A percentile compares a stretch with the other conserved stretches of the same genome.
Evolutionary conservation across 192 early-diverging fungal species (phyloP).

Genomic region (Geranomyces michiganensis): DNA sequence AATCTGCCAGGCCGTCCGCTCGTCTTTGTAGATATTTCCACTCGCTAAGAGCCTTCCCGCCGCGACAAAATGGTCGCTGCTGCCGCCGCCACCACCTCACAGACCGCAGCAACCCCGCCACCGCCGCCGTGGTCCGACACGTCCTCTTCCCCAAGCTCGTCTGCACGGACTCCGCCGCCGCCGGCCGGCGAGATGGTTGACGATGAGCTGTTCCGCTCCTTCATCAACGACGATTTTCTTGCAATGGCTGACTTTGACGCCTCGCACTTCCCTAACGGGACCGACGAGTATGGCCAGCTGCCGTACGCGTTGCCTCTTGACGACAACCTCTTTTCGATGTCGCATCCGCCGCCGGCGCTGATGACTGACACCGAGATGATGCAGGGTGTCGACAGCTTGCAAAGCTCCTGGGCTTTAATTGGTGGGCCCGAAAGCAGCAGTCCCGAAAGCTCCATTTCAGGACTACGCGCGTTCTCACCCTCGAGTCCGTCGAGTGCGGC

Average conservation of each 20-base stretch:
- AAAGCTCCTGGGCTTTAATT: background rate
- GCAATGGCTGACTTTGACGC: background rate
- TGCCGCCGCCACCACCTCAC: background rate
- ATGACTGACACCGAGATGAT: background rate
- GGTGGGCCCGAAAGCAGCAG: background rate
- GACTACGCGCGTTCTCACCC: conserved; percentile 11
- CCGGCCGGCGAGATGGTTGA: background rate
- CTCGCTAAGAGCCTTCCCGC: too few relatives aligned
- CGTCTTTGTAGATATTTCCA: too few relatives aligned
- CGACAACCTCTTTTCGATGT: background rate
- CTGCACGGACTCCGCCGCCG: too few relatives aligned
- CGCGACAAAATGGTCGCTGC: background rate
- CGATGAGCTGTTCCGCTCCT: conserved; percentile 35
- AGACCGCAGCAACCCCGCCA: background rate
- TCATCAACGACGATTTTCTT: conserved; percentile 32
- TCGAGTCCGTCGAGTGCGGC: conserved; percentile 19
- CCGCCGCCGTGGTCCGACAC: background rate
- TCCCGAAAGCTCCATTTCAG: background rate
- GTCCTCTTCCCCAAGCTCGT: too few relatives aligned
- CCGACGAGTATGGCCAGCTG: too few relatives aligned
- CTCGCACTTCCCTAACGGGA: too few relatives aligned
- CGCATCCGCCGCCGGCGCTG: background rate
- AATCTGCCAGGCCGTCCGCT: too few relatives aligned
- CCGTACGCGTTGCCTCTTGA: background rate
- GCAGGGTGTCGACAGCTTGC: background rate